Conservation (phyloP, 495 filamentous ascomycete genomes). For the Parathielavia appendiculata region DNA sequence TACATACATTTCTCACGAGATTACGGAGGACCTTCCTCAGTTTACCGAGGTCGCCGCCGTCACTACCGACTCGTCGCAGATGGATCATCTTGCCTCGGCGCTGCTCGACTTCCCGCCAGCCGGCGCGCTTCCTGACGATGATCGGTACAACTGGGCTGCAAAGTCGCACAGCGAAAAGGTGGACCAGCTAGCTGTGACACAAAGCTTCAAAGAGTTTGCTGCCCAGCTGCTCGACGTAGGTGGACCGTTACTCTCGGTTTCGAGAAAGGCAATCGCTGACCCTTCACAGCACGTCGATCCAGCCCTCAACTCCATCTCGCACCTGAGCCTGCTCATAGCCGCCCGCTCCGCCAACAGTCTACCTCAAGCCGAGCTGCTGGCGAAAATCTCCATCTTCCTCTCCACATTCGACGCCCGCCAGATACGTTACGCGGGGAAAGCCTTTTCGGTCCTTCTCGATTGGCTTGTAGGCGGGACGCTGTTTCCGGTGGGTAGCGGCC, state of each 20-base stretch:
- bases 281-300: constrained; percentile 35
- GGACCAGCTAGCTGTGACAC: constrained; percentile 24
- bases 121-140: constrained; percentile 20
- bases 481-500: constrained; percentile 34
- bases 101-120: constrained; percentile 40
- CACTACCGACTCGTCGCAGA: constrained; percentile 15
- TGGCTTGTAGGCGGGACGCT: constrained; percentile 25
- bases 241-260: not conserved
- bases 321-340: constrained; percentile 35
- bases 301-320: constrained; percentile 39
- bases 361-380: constrained; percentile 28
- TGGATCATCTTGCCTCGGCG: constrained; percentile 36
- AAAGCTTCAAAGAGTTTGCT: constrained; percentile 18
- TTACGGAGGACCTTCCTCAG: not conserved
- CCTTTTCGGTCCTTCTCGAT: constrained; percentile 31
- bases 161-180: constrained; percentile 32
- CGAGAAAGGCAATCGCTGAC: constrained; percentile 12
- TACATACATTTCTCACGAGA: not conserved
- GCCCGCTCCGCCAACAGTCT: constrained; percentile 2
- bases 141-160: constrained; percentile 28
- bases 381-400: constrained; percentile 38
- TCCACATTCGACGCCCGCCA: constrained; percentile 43
- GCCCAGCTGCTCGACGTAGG: constrained; percentile 34
- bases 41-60: not conserved
- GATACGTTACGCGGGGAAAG: constrained; percentile 38